Base-by-base conservation (phyloP, 140 eudicot genomes). In the Ambrosia hybrid region DNA sequence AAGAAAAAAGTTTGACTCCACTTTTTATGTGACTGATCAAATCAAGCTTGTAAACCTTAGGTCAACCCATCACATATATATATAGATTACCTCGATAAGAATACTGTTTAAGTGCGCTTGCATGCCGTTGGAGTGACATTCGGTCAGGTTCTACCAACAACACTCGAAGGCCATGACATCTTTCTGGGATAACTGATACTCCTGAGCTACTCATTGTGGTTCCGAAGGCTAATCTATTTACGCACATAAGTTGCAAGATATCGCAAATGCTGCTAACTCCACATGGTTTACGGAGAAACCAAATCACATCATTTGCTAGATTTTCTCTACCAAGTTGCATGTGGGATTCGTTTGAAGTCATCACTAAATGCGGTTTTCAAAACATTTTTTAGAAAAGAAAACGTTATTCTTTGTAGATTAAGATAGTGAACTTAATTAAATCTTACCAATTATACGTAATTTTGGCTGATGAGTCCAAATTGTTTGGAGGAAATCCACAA, bases 141-240 rank as follows among this genome's bases (percentile, higher is more conserved):
- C 37, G 56, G 52, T 86, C 78, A 7, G 68, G 45, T 43, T 83
- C 92, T 52, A 83, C 66, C 79, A 86, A 65, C 55, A 86, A 59
- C 13, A 86, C 78, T 26, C 77, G 78, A 51, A 85, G 72, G 57
- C 83, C 80, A 30, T 68, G 17, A 45, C 51, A 64, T 56, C 41
- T 13, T 17, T 57, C 10, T 12, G 84, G 83, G 49, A 76, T 7
- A 43, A 14, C 59, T 14, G 26, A 9, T 6, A n/a, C 6, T 4
- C 13, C 68, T n/a, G 77, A 65, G n/a, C 53, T 39, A 43, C 70
- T 65, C 37, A 41, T 65, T 39, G 53, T 48, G 12, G 3, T 48
- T 74, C 15, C 45, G 0, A 41, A 62, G 49, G 41, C 3, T 15
- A 21, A 21, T 21, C 45, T 56, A 71, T 56, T 81, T 57, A 74